A percentile compares a stretch with the other conserved stretches of the same genome.
phyloP scores from a whole-genome alignment of 2,329 filamentous ascomycete genomes.

The Calonectria pseudoturangicola region DNA sequence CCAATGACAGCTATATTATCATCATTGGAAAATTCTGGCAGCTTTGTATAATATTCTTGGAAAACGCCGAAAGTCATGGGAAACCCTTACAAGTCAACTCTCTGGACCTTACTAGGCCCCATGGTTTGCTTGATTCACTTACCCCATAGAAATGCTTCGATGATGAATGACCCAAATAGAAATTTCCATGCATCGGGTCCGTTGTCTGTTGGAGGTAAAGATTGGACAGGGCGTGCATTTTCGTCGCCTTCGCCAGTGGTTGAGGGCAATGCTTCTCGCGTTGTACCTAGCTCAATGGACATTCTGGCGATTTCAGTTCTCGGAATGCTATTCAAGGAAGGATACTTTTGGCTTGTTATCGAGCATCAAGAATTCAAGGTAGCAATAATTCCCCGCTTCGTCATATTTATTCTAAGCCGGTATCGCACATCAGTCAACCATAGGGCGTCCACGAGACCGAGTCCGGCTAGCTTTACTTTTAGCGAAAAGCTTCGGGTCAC shows the following conservation, averaged over 20 bases:
- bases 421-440: not conserved
- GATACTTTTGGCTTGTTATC: not conserved
- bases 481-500: no score
- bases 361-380: not conserved
- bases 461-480: not conserved
- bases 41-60: constrained; percentile 44
- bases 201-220: constrained; percentile 46
- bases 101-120: no score
- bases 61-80: constrained; percentile 46
- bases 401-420: not conserved
- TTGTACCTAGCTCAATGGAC: not conserved
- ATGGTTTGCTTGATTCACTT: not conserved
- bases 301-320: not conserved
- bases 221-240: constrained; percentile 33
- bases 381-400: not conserved
- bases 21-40: constrained; percentile 40
- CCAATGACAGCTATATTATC: constrained; percentile 42
- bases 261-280: not conserved
- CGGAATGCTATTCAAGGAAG: not conserved
- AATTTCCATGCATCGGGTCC: constrained; percentile 50
- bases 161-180: constrained; percentile 47
- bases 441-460: constrained; percentile 1
- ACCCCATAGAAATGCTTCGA: constrained; percentile 54
- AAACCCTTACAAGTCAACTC: constrained; percentile 31
- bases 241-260: not conserved